Conservation (phyloP, 495 filamentous ascomycete species). For the Chaetomidium leptoderma region DNA sequence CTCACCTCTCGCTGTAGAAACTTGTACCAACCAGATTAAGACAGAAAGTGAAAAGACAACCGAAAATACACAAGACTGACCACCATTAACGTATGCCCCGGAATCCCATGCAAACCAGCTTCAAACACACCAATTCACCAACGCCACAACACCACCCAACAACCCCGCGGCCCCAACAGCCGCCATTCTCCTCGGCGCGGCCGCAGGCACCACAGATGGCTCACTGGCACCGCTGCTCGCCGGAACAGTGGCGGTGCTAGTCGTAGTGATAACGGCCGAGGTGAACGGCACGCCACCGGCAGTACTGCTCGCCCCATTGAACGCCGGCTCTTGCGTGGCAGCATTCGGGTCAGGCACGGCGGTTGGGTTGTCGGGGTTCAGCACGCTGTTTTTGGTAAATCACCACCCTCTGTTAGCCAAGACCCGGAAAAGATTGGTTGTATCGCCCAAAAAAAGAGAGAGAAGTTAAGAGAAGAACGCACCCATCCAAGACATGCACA, state of each 20-base stretch:
- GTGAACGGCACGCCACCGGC: conserved; percentile 44
- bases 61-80: no score
- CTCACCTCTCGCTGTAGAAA: no score
- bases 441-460: background rate
- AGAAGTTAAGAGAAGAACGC: background rate
- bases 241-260: background rate
- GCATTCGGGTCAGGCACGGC: conserved; percentile 45
- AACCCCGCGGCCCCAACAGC: background rate
- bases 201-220: background rate
- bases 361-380: conserved; percentile 54
- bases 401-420: background rate
- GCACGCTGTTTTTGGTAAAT: conserved; percentile 39
- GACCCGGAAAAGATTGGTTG: background rate
- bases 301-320: conserved; percentile 45
- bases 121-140: background rate
- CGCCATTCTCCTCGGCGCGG: background rate
- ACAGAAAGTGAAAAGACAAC: no score
- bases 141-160: background rate
- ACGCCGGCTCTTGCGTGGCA: conserved; percentile 46
- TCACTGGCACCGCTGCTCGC: background rate
- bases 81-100: no score
- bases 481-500: conserved; percentile 60
- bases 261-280: conserved; percentile 32
- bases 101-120: no score
- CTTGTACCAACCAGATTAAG: no score